Base-by-base conservation (phyloP, 257 asterid genomes). In the Vinca minor region DNA sequence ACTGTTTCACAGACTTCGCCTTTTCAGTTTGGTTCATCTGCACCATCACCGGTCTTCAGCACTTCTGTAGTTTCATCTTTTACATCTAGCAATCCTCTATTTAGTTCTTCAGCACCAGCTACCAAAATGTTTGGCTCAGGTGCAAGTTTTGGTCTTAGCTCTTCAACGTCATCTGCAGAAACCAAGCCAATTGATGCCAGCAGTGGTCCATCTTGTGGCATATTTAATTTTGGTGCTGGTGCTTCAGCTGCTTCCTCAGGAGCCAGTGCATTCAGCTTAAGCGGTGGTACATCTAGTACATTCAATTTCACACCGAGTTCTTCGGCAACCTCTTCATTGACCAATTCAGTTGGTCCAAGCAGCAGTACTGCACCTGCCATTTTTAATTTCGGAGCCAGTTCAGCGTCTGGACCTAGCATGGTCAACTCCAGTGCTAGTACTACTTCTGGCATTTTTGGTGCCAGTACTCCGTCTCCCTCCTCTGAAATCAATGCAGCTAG, bases 381-480 rank as follows among this genome's bases (percentile, higher is more conserved):
- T 53, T 66, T 76, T 62, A 74, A 63, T 71, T 82, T 82, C 34
- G 80, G 81, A 44, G 68, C 71, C 14, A 71, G 69, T 64, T 49
- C 84, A 50, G 67, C 73, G 26, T 62, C 54, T 5, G 66, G 65
- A 25, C 71, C 62, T 38, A 69, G 58, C 28, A 34, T 71, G 44
- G 68, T 65, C 70, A 73, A 73, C 81, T 78, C 83, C 31, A 56
- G 74, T 68, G 63, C 73, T 38, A 62, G 65, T 69, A 49, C 78
- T 62, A 38, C 3, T 13, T 60, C 83, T 67, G 69, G 77, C 61
- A 34, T 69, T 44, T 80, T 83, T 61, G 79, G 84, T 55, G 83
- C 57, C 64, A 82, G 71, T 74, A 61, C 83, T 38, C 49, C 73
- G 4, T 66, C 84, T 64, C 61, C 87, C 60, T 75, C 91, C 25